A percentile compares a stretch with the other conserved stretches of the same genome.
Conservation (phyloP, 2,329 filamentous ascomycete species). For the Sporothrix pseudoabietina region DNA sequence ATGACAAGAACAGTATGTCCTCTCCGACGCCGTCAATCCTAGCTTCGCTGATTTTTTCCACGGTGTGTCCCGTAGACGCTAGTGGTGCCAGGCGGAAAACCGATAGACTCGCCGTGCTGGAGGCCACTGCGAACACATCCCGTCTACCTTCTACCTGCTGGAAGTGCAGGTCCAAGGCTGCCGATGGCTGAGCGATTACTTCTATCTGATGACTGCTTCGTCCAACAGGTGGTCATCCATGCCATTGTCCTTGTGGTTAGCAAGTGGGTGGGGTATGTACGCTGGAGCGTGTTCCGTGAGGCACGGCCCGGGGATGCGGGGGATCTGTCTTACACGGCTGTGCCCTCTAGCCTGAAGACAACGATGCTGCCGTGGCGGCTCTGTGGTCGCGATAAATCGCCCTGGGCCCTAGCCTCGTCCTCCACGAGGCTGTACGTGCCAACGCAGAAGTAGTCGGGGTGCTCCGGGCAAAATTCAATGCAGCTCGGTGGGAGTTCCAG, state of each 20-base stretch:
- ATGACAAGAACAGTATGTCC: slow-evolving; percentile 67
- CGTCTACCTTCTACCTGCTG: slow-evolving; percentile 52
- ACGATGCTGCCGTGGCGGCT: slow-evolving; percentile 73
- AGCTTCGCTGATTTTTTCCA: slow-evolving; percentile 50
- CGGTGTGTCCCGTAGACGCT: slow-evolving; percentile 35
- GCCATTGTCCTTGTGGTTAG: background rate
- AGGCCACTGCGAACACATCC: slow-evolving; percentile 70
- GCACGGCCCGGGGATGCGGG: background rate
- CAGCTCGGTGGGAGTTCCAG: slow-evolving; percentile 75
- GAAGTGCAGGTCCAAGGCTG: slow-evolving; percentile 85
- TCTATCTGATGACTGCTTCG: slow-evolving; percentile 46
- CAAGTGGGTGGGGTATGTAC: background rate
- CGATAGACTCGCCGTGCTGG: slow-evolving; percentile 71
- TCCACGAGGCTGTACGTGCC: slow-evolving; percentile 81
- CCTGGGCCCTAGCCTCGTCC: slow-evolving; percentile 37
- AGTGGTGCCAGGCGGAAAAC: slow-evolving; percentile 60
- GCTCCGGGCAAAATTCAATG: slow-evolving; percentile 68
- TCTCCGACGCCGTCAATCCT: slow-evolving; percentile 55
- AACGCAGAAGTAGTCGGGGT: slow-evolving; percentile 70
- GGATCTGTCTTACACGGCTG: slow-evolving; percentile 56
- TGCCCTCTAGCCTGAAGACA: slow-evolving; percentile 60
- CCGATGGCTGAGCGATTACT: slow-evolving; percentile 65
- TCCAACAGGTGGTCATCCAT: background rate
- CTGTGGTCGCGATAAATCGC: slow-evolving; percentile 51
- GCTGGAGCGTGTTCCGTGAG: background rate